phyloP scores from a whole-genome alignment of 1,139 yeast genomes.

The Scheffersomyces titani region DNA sequence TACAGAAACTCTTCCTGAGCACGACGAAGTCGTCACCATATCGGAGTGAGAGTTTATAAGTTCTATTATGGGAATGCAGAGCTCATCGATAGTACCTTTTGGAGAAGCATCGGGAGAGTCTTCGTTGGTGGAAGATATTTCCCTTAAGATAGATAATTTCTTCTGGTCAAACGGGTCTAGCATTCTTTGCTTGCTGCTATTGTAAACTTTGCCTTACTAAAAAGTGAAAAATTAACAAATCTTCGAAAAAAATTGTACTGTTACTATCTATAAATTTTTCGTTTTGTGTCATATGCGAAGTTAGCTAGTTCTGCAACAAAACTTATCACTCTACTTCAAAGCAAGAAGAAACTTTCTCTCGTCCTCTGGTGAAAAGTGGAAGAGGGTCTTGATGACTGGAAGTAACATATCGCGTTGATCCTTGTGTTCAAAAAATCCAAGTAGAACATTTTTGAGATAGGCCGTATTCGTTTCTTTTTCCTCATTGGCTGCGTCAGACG shows the following conservation, averaged over 20 bases:
- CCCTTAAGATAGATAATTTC: conserved; percentile 57
- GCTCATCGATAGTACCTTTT: conserved; percentile 76
- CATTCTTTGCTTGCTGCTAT: conserved; percentile 16
- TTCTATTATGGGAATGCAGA: conserved; percentile 69
- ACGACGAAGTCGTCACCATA: conserved; percentile 84
- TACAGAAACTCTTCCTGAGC: conserved; percentile 85
- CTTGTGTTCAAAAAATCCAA: conserved; percentile 87
- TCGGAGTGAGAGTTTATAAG: conserved; percentile 62
- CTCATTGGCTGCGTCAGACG: conserved; percentile 1
- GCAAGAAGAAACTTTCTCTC: conserved; percentile 69
- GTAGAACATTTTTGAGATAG: conserved; percentile 80
- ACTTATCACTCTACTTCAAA: conserved; percentile 42
- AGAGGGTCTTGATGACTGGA: conserved; percentile 79
- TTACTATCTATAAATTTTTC: conserved; percentile 2
- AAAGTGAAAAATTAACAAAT: not conserved
- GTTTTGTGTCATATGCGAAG: not conserved
- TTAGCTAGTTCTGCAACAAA: not conserved
- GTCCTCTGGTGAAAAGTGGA: conserved; percentile 69
- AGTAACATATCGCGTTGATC: conserved; percentile 85
- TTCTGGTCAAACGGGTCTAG: conserved; percentile 69
- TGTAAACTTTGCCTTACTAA: too few species aligned
- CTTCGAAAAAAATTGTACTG: not conserved
- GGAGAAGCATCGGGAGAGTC: conserved; percentile 72
- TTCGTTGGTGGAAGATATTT: conserved; percentile 46
- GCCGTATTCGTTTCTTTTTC: conserved; percentile 49